Percentiles rank a stretch among this genome's conserved stretches.
phyloP scores from a whole-genome alignment of 2,329 filamentous ascomycete species.

The Penicillium sp. region DNA sequence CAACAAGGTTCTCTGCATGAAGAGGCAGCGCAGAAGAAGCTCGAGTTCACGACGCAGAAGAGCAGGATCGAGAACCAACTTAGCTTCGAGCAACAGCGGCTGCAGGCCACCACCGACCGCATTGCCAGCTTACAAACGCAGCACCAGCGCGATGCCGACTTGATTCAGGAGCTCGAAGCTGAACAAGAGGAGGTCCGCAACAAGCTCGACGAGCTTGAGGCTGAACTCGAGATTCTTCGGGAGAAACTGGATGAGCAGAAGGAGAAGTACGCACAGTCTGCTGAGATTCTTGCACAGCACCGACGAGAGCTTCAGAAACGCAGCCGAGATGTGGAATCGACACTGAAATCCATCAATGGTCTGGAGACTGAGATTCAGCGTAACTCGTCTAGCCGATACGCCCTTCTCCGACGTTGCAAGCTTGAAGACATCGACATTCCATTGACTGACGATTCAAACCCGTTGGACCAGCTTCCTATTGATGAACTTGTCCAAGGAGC shows the following conservation, averaged over 20 bases:
- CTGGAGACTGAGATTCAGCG: slow-evolving; percentile 88
- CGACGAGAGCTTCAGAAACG: slow-evolving; percentile 81
- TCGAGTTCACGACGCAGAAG: slow-evolving; percentile 81
- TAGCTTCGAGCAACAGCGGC: slow-evolving; percentile 70
- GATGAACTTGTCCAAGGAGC: slow-evolving; percentile 75
- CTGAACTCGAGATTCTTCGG: slow-evolving; percentile 76
- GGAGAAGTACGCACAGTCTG: slow-evolving; percentile 69
- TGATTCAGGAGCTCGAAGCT: slow-evolving; percentile 71
- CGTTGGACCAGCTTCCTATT: slow-evolving; percentile 81
- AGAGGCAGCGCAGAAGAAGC: slow-evolving; percentile 83
- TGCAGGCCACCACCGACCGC: slow-evolving; percentile 72
- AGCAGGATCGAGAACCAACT: slow-evolving; percentile 65
- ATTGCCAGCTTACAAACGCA: slow-evolving; percentile 71
- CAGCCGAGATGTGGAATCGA: slow-evolving; percentile 79
- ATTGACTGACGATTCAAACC: slow-evolving; percentile 70
- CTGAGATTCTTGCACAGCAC: slow-evolving; percentile 76
- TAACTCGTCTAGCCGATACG: slow-evolving; percentile 82
- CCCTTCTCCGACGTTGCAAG: slow-evolving; percentile 83
- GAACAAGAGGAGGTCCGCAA: slow-evolving; percentile 78
- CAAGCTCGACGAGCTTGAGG: slow-evolving; percentile 72
- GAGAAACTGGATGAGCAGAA: slow-evolving; percentile 73
- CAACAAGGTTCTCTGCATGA: slow-evolving; percentile 93
- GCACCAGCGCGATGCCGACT: slow-evolving; percentile 67
- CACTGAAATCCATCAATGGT: slow-evolving; percentile 73
- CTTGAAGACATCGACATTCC: slow-evolving; percentile 92